Evolutionary conservation across 345 rosid genomes (phyloP).

Genomic region (Jatropha curcas): DNA sequence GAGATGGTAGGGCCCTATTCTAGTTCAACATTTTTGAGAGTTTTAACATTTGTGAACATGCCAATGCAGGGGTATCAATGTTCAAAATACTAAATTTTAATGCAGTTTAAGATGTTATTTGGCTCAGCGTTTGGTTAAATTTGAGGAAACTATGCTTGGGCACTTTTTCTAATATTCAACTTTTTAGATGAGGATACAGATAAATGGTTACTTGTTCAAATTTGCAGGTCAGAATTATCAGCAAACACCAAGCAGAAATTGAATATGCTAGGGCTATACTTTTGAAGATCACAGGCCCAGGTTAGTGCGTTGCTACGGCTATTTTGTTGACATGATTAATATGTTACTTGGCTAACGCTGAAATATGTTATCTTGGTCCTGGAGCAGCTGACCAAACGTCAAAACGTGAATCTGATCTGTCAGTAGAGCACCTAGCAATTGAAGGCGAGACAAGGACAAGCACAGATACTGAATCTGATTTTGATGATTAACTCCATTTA

Average conservation of each 20-base stretch:
- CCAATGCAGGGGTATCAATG: neutral
- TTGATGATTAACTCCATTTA: slow-evolving; percentile 33
- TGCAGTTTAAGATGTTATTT: neutral
- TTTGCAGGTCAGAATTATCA: slow-evolving; percentile 50
- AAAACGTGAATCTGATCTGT: neutral
- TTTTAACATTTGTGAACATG: neutral
- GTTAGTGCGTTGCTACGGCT: slow-evolving; percentile 17
- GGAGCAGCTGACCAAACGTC: slow-evolving; percentile 13
- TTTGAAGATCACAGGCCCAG: slow-evolving; percentile 44
- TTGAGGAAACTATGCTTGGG: neutral
- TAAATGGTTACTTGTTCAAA: neutral
- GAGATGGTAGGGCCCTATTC: slow-evolving; percentile 40
- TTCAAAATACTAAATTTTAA: neutral
- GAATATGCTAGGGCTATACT: slow-evolving; percentile 38
- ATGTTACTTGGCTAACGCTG: neutral
- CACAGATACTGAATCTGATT: slow-evolving; percentile 30
- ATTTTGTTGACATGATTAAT: too few relatives aligned
- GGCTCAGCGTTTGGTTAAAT: neutral
- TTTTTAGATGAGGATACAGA: neutral
- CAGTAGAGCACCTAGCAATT: slow-evolving; percentile 11
- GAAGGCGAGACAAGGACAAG: slow-evolving; percentile 21
- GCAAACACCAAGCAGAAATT: slow-evolving; percentile 53
- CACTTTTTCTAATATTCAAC: neutral
- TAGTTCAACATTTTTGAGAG: neutral
- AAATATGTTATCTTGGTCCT: neutral